phyloP scores from a whole-genome alignment of 2,329 filamentous ascomycete genomes.

The Ophiostoma sp. region DNA sequence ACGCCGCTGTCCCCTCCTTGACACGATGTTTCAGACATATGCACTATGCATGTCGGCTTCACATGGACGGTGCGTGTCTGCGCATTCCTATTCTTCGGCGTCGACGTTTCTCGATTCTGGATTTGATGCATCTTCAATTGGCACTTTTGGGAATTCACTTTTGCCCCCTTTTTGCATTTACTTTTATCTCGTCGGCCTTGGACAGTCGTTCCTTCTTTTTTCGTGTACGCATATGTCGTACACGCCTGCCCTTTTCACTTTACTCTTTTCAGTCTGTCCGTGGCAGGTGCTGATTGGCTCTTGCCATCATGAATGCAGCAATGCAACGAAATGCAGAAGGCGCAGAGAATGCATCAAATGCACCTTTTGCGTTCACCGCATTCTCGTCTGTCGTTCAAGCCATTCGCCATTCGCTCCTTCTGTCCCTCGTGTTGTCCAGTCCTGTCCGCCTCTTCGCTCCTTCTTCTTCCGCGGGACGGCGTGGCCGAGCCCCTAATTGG shows the following conservation, averaged over 20 bases:
- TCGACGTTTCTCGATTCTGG: no score
- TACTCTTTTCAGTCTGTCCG: neutral
- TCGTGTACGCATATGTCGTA: neutral
- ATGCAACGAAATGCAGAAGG: neutral
- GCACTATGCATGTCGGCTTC: constrained; percentile 4
- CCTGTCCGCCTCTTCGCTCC: constrained; percentile 8
- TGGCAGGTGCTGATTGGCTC: constrained; percentile 12
- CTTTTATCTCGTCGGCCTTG: neutral
- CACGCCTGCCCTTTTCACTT: neutral
- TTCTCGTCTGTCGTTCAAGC: neutral
- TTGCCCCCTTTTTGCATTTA: neutral
- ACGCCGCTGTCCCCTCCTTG: neutral
- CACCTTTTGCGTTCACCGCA: neutral
- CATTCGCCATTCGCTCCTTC: neutral
- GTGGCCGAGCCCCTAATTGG: constrained; percentile 13
- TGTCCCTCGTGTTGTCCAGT: neutral
- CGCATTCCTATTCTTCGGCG: constrained; percentile 3
- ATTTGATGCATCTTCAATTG: neutral
- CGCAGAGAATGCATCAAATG: neutral
- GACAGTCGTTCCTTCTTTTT: neutral
- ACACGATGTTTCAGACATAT: constrained; percentile 7
- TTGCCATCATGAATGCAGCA: neutral
- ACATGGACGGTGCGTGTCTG: neutral
- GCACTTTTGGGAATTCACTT: no score
- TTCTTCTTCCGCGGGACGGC: constrained; percentile 17